These are phyloP conservation scores for Ceratocystis harringtonii DNA, from an alignment of 2,329 filamentous ascomycete species.

Conservation along the genomic window DNA sequence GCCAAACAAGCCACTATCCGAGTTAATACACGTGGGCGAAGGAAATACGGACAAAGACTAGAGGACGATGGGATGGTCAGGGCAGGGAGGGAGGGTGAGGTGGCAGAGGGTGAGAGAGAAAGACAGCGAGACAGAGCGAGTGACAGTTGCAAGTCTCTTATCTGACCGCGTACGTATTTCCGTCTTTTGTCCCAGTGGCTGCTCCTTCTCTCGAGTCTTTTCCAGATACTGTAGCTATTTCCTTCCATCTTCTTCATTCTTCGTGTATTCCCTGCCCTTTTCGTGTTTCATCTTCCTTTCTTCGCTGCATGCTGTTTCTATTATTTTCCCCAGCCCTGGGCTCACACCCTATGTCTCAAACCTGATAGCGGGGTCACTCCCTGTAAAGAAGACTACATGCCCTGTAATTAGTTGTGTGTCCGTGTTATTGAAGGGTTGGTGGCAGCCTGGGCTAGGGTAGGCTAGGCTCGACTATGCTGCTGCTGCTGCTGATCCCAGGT, in stretches of 20 bases:
- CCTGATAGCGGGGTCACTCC: background rate
- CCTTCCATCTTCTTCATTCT: background rate
- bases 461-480: background rate
- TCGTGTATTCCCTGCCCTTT: background rate
- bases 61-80: background rate
- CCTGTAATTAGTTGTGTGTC: background rate
- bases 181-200: too few relatives aligned
- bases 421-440: background rate
- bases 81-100: background rate
- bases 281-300: conserved; percentile 6
- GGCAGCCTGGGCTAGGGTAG: background rate
- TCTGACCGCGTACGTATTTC: too few relatives aligned
- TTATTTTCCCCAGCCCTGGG: background rate
- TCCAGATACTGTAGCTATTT: background rate
- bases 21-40: background rate
- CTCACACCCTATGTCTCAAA: background rate
- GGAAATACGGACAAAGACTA: background rate
- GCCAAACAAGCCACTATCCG: background rate
- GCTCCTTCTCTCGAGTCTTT: too few relatives aligned
- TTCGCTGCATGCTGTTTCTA: background rate
- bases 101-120: background rate
- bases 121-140: too few relatives aligned
- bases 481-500: too few relatives aligned
- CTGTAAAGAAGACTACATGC: background rate
- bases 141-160: too few relatives aligned